Percentiles rank a stretch among this genome's conserved stretches.
phyloP scores from a whole-genome alignment of 208 protist genomes.

The Leishmania martiniquensis region DNA sequence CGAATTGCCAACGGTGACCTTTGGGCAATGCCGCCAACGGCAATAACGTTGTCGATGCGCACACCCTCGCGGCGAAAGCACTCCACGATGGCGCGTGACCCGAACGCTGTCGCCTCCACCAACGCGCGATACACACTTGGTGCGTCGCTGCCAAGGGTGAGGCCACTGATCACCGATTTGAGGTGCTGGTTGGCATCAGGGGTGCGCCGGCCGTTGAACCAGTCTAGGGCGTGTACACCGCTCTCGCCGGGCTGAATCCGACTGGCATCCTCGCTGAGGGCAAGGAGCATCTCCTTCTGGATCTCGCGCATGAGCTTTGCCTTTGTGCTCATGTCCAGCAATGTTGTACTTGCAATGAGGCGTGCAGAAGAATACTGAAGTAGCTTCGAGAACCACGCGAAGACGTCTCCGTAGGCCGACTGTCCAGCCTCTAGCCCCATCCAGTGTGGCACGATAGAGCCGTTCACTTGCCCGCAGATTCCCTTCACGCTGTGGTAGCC shows the following conservation, averaged over 20 bases:
- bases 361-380: constrained; percentile 39
- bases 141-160: constrained; percentile 53
- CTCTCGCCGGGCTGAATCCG: constrained; percentile 21
- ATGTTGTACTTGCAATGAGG: constrained; percentile 31
- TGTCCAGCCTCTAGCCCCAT: constrained; percentile 64
- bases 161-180: constrained; percentile 41
- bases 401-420: constrained; percentile 64
- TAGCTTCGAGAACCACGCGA: constrained; percentile 60
- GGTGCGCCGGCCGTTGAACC: constrained; percentile 71
- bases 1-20: constrained; percentile 56
- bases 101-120: constrained; percentile 56
- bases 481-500: constrained; percentile 35
- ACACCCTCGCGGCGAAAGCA: constrained; percentile 52
- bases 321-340: constrained; percentile 39
- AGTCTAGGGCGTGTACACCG: constrained; percentile 50
- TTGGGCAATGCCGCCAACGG: constrained; percentile 58
- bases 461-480: constrained; percentile 66
- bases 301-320: constrained; percentile 32
- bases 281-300: constrained; percentile 32
- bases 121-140: constrained; percentile 46
- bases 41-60: constrained; percentile 62
- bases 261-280: constrained; percentile 33
- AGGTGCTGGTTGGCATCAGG: constrained; percentile 59
- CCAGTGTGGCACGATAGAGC: constrained; percentile 54
- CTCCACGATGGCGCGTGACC: constrained; percentile 59